A percentile compares a stretch with the other conserved stretches of the same genome.
Evolutionary conservation across 331 rosid genomes (phyloP).

Genomic region (Rosa hybrid): DNA sequence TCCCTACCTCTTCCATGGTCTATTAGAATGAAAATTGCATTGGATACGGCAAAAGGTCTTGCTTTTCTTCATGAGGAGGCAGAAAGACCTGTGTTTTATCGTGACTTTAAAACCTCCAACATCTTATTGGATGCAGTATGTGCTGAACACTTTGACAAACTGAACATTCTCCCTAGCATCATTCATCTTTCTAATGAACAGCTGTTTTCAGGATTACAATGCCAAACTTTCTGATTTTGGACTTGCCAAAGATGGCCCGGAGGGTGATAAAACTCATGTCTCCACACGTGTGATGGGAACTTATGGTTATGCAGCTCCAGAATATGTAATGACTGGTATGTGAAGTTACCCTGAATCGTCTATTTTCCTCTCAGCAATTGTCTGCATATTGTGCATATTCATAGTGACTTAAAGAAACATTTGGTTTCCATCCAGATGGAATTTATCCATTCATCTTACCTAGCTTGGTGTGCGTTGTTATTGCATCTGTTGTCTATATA

Average conservation of each 20-base stretch:
- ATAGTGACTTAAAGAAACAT: neutral
- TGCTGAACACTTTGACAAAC: constrained; percentile 26
- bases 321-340: constrained; percentile 96
- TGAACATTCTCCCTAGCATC: constrained; percentile 12
- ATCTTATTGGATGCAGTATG: constrained; percentile 93
- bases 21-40: constrained; percentile 92
- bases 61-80: constrained; percentile 98
- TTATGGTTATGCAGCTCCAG: constrained; percentile 96
- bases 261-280: constrained; percentile 95
- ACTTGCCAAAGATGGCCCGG: constrained; percentile 98
- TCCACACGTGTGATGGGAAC: constrained; percentile 99
- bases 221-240: constrained; percentile 98
- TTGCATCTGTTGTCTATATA: neutral
- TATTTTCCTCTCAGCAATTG: neutral
- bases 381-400: neutral
- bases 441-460: neutral
- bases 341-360: neutral
- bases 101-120: constrained; percentile 95
- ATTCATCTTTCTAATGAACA: constrained; percentile 35
- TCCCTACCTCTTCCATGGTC: constrained; percentile 97
- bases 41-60: constrained; percentile 94
- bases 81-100: constrained; percentile 83
- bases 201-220: constrained; percentile 72
- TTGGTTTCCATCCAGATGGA: neutral
- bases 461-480: neutral